These are phyloP conservation scores for Berberis thunbergii DNA, from an alignment of 164 flowering plant genomes.

Conservation along the genomic window DNA sequence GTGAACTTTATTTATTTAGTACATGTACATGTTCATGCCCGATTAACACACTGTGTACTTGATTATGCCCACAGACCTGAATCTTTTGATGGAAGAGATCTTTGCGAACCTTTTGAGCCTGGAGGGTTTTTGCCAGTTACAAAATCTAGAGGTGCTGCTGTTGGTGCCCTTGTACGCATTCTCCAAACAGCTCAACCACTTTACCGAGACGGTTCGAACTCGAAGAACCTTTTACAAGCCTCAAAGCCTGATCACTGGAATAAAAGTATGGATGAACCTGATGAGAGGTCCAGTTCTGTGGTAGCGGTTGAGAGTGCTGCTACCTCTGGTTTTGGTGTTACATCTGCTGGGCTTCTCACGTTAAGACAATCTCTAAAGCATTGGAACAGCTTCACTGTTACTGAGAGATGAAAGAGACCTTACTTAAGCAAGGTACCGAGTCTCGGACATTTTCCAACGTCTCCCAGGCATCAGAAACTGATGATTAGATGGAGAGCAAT, in stretches of 20 bases:
- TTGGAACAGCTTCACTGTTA: constrained; percentile 65
- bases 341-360: constrained; percentile 28
- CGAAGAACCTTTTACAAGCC: constrained; percentile 17
- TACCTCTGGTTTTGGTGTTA: constrained; percentile 14
- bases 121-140: constrained; percentile 20
- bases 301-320: constrained; percentile 10
- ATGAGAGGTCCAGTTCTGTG: constrained; percentile 10
- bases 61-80: constrained; percentile 33
- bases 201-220: constrained; percentile 34
- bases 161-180: constrained; percentile 67
- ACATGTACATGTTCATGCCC: not conserved
- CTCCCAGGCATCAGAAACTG: constrained; percentile 5
- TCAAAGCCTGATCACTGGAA: constrained; percentile 20
- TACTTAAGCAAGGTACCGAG: constrained; percentile 36
- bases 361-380: constrained; percentile 68
- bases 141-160: constrained; percentile 46
- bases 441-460: constrained; percentile 13
- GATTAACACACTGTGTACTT: constrained; percentile 4
- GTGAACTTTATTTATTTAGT: too few relatives aligned
- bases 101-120: constrained; percentile 25
- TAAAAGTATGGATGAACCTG: constrained; percentile 12
- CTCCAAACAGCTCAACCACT: constrained; percentile 72
- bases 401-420: constrained; percentile 43
- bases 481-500: not conserved
- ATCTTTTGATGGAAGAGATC: constrained; percentile 42